Conservation (phyloP, 1,284 basidiomycete genomes). For the Takashimella tepidaria region DNA sequence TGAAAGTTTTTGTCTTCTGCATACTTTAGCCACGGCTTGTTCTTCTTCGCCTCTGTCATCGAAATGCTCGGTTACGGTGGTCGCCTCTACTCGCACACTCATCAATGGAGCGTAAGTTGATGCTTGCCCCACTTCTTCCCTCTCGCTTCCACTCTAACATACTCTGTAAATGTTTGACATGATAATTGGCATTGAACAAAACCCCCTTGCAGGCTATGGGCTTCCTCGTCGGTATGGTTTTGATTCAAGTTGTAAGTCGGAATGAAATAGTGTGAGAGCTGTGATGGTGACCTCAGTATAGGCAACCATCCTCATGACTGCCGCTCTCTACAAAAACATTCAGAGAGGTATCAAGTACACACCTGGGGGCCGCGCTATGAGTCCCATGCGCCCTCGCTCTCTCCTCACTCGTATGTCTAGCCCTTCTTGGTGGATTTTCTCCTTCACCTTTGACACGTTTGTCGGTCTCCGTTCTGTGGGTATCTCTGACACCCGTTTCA, state of each 20-base stretch:
- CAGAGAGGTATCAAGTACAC: constrained; percentile 29
- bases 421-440: no score
- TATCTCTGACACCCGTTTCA: no score
- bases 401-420: constrained; percentile 23
- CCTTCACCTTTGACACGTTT: no score
- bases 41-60: constrained; percentile 20
- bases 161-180: no score
- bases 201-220: constrained; percentile 26
- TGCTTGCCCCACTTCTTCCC: background rate
- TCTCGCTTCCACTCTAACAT: no score
- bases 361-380: constrained; percentile 18
- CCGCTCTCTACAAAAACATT: constrained; percentile 29
- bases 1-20: background rate
- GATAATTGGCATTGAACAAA: no score
- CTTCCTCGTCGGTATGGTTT: constrained; percentile 22
- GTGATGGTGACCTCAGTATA: constrained; percentile 1
- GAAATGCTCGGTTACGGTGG: constrained; percentile 28
- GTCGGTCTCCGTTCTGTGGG: no score
- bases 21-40: constrained; percentile 16
- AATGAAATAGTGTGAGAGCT: no score
- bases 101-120: constrained; percentile 19
- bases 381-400: constrained; percentile 30
- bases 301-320: constrained; percentile 27
- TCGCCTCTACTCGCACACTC: constrained; percentile 21
- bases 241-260: constrained; percentile 24